phyloP scores from a whole-genome alignment of 1,139 yeast genomes.

The Yamadazyma songkhlaensis region DNA sequence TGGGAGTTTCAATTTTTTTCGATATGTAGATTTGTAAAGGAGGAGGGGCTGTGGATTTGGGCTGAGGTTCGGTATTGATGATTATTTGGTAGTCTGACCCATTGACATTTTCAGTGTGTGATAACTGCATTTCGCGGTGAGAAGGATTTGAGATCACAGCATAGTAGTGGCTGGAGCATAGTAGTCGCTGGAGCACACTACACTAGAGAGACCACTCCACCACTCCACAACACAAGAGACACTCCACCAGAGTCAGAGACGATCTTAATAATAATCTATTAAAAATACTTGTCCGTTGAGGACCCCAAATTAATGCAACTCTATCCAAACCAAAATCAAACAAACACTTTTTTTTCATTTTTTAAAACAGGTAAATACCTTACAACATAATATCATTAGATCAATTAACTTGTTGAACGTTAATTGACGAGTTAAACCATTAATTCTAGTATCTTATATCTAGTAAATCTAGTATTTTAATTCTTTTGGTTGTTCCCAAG shows the following conservation, averaged over 20 bases:
- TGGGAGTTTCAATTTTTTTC: conserved; percentile 5
- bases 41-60: conserved; percentile 5
- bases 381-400: conserved; percentile 7
- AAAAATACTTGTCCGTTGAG: conserved; percentile 49
- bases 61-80: conserved; percentile 3
- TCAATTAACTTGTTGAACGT: conserved; percentile 55
- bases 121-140: conserved; percentile 1
- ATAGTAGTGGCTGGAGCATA: no score
- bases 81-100: conserved; percentile 12
- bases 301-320: conserved; percentile 54
- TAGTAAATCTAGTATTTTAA: conserved; percentile 55
- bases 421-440: conserved; percentile 45
- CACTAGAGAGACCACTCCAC: no score
- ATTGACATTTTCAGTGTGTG: conserved; percentile 5
- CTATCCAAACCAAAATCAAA: conserved; percentile 27
- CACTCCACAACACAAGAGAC: no score
- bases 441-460: conserved; percentile 30
- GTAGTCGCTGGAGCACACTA: no score
- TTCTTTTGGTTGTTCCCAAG: conserved; percentile 98
- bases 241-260: no score
- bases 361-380: not conserved
- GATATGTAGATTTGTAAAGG: conserved; percentile 14
- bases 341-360: conserved; percentile 6
- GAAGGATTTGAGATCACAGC: no score
- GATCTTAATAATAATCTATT: conserved; percentile 10